Percentiles rank a stretch among this genome's conserved stretches.
Evolutionary conservation across 2,329 filamentous ascomycete genomes (phyloP).

Genomic region (Hymenoscyphus scutula): DNA sequence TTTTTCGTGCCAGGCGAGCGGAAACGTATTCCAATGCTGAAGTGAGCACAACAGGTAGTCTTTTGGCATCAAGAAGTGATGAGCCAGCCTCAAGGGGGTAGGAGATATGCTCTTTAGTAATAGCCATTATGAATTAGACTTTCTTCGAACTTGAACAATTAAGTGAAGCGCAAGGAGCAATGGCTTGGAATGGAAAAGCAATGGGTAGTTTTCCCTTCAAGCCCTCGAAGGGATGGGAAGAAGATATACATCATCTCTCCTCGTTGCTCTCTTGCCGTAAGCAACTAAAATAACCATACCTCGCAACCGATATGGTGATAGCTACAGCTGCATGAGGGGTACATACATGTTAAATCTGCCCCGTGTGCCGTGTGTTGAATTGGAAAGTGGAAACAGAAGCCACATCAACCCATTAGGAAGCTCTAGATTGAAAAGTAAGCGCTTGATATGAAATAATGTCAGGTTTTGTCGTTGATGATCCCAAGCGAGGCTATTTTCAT

Average conservation of each 20-base stretch:
- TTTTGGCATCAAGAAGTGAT: constrained; percentile 56
- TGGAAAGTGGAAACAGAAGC: constrained; percentile 10
- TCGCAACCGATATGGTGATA: constrained; percentile 1
- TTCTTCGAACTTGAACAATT: constrained; percentile 1
- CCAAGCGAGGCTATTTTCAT: neutral
- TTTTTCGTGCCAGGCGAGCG: constrained; percentile 52
- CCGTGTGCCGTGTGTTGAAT: neutral
- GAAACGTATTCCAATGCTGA: constrained; percentile 59
- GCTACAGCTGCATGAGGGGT: constrained; percentile 3
- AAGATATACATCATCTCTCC: constrained; percentile 1
- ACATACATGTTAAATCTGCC: constrained; percentile 2
- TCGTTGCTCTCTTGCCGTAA: neutral
- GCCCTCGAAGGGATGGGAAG: neutral
- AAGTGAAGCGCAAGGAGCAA: neutral
- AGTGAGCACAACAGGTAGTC: constrained; percentile 53
- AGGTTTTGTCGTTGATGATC: neutral
- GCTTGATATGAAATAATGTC: neutral
- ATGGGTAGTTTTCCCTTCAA: neutral
- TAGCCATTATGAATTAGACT: constrained; percentile 25
- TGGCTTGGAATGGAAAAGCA: neutral
- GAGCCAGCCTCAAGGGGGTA: constrained; percentile 61
- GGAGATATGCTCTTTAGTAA: constrained; percentile 55
- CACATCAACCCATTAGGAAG: neutral
- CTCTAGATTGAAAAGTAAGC: constrained; percentile 2
- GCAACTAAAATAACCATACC: constrained; percentile 1